Base-by-base conservation (phyloP, 208 protist species). In the Wallacemonas collosoma region DNA sequence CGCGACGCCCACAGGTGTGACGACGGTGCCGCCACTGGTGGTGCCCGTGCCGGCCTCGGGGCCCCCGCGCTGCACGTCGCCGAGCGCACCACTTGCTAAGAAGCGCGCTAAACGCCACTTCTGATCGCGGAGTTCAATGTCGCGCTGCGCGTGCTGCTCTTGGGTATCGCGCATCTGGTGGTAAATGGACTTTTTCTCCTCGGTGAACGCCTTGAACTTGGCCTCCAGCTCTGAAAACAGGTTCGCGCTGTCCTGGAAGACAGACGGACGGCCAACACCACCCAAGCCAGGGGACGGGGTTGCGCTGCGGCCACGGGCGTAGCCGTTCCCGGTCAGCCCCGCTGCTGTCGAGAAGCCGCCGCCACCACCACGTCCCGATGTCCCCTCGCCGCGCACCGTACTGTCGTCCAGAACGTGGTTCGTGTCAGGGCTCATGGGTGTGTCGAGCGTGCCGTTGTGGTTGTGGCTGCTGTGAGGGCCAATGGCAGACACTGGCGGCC, bases 61-160 rank as follows among this genome's bases (percentile, higher is more conserved):
- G 48, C 73, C 78, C 1, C 73, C 81, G 4, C 76, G 73, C 15
- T 69, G 66, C 11, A 77, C 51, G 54, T 58, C 76, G 38, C 76
- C 67, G 44, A 71, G 71, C 54, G 70, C 62, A 62, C 77, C 76
- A 50, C 81, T 88, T 35, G 82, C 79, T n/a, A 95, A 70, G 57
- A 91, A 93, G 4, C 76, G 84, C 1, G 83, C 86, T 5, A 95
- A 82, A 51, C 87, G 88, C 87, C 87, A 93, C 68, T 91, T 86
- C 43, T 84, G 67, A 66, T 91, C 76, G 7, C 90, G 87, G 35
- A 95, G 80, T 71, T 83, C 72, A 5, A 87, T 77, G 50, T 95
- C 87, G 1, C 75, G 63, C 47, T 92, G 86, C 15, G 75, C 80
- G 53, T 86, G 66, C 43, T 82, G 71, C 74, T 91, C 85, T 68